Percentiles rank a stretch among this genome's conserved stretches.
These are phyloP conservation scores for Bruguiera hainesii DNA, from an alignment of 441 rosid species.

Conservation along the genomic window DNA sequence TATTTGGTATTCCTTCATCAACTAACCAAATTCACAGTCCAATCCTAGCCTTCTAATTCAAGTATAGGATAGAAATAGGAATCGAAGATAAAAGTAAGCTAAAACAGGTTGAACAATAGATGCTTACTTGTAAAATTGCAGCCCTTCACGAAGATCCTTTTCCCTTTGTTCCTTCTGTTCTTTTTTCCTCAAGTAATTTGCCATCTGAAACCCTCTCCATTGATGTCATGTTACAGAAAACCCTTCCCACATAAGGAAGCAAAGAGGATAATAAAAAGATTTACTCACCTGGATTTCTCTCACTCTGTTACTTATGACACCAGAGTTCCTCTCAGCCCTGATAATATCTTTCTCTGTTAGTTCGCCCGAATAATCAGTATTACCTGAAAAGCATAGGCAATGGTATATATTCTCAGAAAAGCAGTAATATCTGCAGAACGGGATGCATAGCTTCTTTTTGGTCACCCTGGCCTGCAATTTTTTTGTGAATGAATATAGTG, in stretches of 20 bases:
- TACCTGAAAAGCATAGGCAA: constrained; percentile 40
- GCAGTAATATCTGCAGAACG: neutral
- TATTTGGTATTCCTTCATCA: constrained; percentile 60
- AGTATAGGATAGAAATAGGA: neutral
- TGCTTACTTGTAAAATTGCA: constrained; percentile 66
- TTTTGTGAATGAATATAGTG: neutral
- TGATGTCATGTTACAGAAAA: neutral
- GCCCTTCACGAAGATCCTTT: constrained; percentile 79
- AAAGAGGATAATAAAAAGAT: neutral
- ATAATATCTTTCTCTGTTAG: constrained; percentile 86
- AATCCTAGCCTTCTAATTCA: neutral
- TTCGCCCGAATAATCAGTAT: constrained; percentile 58
- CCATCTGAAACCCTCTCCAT: constrained; percentile 48
- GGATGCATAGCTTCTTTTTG: neutral
- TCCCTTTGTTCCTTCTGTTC: constrained; percentile 70
- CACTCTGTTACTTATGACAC: constrained; percentile 69
- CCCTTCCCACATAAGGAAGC: neutral
- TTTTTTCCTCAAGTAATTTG: constrained; percentile 65
- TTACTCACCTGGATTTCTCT: constrained; percentile 82
- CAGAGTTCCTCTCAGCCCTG: constrained; percentile 92
- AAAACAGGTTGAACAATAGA: neutral
- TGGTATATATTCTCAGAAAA: neutral
- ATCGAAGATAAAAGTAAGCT: neutral
- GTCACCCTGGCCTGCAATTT: neutral
- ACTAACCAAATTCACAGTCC: constrained; percentile 1